Evolutionary conservation across 83 land plant species (phyloP), one percentile per base, ranked within the genome.

Genomic region (Diphasiastrum complanatum): DNA sequence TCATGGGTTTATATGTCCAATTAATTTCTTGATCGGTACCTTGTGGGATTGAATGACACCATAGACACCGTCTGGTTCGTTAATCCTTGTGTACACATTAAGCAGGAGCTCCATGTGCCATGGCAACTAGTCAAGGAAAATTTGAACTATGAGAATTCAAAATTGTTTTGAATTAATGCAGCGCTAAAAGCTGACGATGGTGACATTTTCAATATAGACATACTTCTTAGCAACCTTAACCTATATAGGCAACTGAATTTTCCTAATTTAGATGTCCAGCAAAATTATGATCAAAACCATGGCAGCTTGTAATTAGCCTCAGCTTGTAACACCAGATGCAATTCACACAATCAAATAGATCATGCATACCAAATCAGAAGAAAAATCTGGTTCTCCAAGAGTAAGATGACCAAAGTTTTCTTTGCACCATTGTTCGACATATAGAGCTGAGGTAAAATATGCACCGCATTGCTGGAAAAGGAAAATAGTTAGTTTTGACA

Each of bases 381-480:
- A 89, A 45, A 93, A 85, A 59, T 88, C 91, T 10, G 91, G 91
- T 34, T 64, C 76, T 40, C 99, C 99, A 45, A 93, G 69, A 20
- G 82, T 73, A 14, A 88, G 80, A 43, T 61, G 43, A 2, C 75
- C 79, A 69, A 81, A 85, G 55, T 77, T 77, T 45, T 93, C 99
- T 67, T 85, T 91, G 70, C 99, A 93, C 99, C 99, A 93, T 60
- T 85, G 81, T 78, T 93, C 99, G 59, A 93, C 83, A 58, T 85
- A 93, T 60, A 93, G 43, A 19, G 83, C 70, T 25, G 96, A 67
- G 31, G 96, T 83, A 40, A 93, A 93, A 70, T 81, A 93, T 33
- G 89, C 85, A 27, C 80, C 91, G 78, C 89, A 93, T 57, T 64
- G 69, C 99, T 93, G 80, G 26, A 55, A 54, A 25, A 67, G 2